Conservation (phyloP, 345 rosid genomes). For the Angophora floribunda region DNA sequence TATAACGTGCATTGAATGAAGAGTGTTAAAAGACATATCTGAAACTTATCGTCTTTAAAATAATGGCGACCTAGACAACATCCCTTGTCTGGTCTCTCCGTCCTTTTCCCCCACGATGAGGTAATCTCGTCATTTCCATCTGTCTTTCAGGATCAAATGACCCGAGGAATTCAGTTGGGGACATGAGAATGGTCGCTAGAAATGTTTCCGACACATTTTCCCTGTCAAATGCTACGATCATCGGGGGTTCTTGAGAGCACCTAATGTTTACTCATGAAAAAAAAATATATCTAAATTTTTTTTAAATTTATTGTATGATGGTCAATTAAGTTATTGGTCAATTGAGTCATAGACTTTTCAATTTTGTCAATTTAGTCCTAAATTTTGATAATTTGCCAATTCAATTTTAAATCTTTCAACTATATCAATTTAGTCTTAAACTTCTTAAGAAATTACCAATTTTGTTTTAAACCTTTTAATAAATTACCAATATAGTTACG, state of each 20-base stretch:
- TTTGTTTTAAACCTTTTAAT: too few species aligned
- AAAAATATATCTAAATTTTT: neutral
- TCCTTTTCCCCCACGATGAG: too few species aligned
- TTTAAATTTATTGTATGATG: too few species aligned
- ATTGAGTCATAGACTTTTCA: too few species aligned
- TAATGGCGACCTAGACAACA: neutral
- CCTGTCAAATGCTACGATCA: neutral
- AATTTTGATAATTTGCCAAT: neutral
- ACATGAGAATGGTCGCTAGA: neutral
- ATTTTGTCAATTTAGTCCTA: fast-evolving
- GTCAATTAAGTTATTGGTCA: too few species aligned
- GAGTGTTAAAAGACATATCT: fast-evolving
- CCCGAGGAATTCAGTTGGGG: neutral
- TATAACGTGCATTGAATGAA: neutral
- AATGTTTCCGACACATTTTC: neutral
- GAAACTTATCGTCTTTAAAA: too few species aligned
- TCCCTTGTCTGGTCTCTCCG: neutral
- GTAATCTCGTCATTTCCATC: too few species aligned
- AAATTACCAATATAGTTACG: too few species aligned
- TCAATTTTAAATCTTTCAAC: neutral
- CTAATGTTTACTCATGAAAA: neutral
- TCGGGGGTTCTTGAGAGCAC: neutral
- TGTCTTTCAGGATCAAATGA: too few species aligned
- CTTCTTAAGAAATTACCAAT: too few species aligned
- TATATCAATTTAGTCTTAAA: fast-evolving